These are phyloP conservation scores for Nicotiana tomentosiformis DNA, from an alignment of 257 asterid species.

Conservation along the genomic window DNA sequence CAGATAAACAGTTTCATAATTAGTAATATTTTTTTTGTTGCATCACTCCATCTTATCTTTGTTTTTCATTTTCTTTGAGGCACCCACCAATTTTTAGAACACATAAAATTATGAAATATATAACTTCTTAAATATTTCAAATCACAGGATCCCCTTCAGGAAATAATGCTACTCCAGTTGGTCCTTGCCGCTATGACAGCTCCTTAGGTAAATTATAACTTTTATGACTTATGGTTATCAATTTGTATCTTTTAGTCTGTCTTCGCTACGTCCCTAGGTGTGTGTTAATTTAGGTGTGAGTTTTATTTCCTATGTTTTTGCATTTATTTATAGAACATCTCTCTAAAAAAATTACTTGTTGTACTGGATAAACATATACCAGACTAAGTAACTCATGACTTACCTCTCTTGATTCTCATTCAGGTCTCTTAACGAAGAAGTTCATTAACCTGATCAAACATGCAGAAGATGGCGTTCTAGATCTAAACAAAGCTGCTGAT, in stretches of 20 bases:
- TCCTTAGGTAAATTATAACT: constrained; percentile 61
- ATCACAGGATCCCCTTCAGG: constrained; percentile 76
- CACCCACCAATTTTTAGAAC: background rate
- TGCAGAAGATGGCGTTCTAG: constrained; percentile 93
- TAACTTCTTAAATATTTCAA: constrained; percentile 2
- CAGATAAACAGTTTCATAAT: background rate
- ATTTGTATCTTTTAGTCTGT: background rate
- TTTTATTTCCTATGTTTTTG: background rate
- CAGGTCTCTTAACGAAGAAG: constrained; percentile 91
- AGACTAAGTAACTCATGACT: background rate
- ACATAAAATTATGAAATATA: background rate
- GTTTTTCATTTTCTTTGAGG: background rate
- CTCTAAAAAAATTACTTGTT: background rate
- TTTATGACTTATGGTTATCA: background rate
- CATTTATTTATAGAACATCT: background rate
- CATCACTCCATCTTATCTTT: background rate
- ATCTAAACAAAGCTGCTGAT: constrained; percentile 91
- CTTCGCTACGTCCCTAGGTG: background rate
- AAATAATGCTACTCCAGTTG: constrained; percentile 69
- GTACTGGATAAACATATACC: background rate
- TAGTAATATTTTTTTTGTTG: background rate
- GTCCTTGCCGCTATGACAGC: constrained; percentile 93
- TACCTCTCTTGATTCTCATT: background rate
- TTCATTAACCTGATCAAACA: constrained; percentile 82
- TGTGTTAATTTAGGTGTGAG: background rate